Base-by-base conservation (phyloP, 2,329 filamentous ascomycete genomes). In the Fusarium graminum region DNA sequence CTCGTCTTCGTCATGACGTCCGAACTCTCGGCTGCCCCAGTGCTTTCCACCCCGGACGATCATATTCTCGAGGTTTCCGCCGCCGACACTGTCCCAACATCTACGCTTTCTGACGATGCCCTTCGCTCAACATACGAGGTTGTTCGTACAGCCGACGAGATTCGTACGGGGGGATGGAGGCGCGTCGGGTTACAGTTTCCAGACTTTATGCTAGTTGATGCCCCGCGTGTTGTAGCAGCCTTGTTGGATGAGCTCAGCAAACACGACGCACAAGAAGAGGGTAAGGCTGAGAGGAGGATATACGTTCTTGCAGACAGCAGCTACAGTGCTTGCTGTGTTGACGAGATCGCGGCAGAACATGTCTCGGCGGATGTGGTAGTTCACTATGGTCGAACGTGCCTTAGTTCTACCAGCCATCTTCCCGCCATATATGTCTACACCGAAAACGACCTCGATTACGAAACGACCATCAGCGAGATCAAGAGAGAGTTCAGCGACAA, bases 271-370 rank as follows among this genome's bases (percentile, higher is more conserved):
- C 57, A 52, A 12, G 59, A 54, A 28, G 47, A 65, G 14, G 32
- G 17, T 11, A 55, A 47, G 32, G 10, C 22, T 4, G 62, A 69
- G 40, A 68, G 54, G 54, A 75, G 83, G 63, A 83, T 98, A 51
- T 97, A 92, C 71, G 94, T 99, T 61, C 82, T 99, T 17, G 95
- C 91, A 30, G 95, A 99, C 77, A 98, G 95, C 4, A 97, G 94
- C 3, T 99, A 98, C 78, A 96, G 95, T 60, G 90, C 94, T 1
- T 99, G 95, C 80, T 99, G 95, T 74, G 94, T 98, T 17, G 95
- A 99, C 74, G 95, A 99, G 80, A 90, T 98, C 39, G 95, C 95
- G 0, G 95, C 95, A 4, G 94, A 99, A 77, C 95, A 99, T 76
- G 91, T 93, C 16, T 86, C 93, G 72, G 94, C 95, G 8, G 91